Base-by-base conservation (phyloP, 768 basidiomycete species). In the Rhodotorula kratochvilovae region DNA sequence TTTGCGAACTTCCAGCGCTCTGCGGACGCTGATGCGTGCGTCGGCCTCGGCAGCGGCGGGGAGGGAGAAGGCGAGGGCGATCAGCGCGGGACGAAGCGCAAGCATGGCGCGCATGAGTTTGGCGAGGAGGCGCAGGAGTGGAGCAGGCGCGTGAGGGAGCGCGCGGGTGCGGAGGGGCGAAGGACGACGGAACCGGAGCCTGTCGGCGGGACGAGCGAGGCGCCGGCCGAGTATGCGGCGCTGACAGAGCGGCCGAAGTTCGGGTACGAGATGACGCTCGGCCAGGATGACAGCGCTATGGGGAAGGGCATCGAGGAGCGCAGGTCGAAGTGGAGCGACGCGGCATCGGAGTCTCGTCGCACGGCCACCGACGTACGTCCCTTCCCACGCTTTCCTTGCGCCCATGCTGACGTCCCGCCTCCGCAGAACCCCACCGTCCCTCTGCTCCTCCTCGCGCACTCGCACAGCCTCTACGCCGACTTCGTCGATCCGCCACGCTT, bases 301-400 rank as follows among this genome's bases (percentile, higher is more conserved):
- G 46, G 3, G 16, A 66, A 54, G 53, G 3, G 60, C 3, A 31
- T 19, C 36, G 54, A 62, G 42, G 48, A 43, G 56, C 23, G 70
- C 21, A 57, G 29, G 69, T 21, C 23, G 67, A 33, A 39, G 39
- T 39, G 39, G 39, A 39, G 13, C 8, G 39, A 39, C 39, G 39
- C 39, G 39, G 39, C 39, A 13, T 39, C 6, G 8, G 39, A 39
- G 39, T 39, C 39, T 6, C 39, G 6, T 13, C 8, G 13, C 8
- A 13, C 39, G 39, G 39, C 68, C 17, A 64, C 60, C 25, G n/a
- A 16, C 46, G 72, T 73, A 43, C 36, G 67, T 33, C 31, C 7
- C 31, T 12, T 16, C 59, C 60, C 5, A 0, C 57, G 6, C 8
- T 12, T 1, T 17, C 35, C 51, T n/a, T 57, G 39, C 39, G 13